These are phyloP conservation scores for Umbelopsis vinacea DNA, from an alignment of 192 early-diverging fungal genomes.

Conservation along the genomic window DNA sequence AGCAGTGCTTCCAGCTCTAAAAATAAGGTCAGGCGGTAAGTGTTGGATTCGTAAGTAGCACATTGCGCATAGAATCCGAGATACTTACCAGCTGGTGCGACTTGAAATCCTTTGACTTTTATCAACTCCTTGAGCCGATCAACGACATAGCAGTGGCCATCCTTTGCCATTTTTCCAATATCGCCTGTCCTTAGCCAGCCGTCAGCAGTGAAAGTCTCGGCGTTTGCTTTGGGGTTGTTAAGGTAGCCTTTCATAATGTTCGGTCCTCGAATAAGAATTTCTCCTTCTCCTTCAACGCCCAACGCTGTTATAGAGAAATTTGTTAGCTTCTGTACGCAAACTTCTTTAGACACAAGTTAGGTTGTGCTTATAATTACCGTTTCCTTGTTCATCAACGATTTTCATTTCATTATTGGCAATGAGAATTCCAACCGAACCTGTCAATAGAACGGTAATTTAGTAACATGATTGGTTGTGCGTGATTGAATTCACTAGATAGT, in stretches of 20 bases:
- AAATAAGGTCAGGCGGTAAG: not conserved
- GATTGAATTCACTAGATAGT: not conserved
- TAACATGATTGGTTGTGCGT: constrained; percentile 13
- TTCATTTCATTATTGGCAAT: constrained; percentile 49
- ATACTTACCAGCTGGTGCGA: constrained; percentile 63
- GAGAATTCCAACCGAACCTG: constrained; percentile 53
- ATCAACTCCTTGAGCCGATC: constrained; percentile 82
- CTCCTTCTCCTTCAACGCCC: constrained; percentile 50
- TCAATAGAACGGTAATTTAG: not conserved
- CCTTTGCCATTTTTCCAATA: constrained; percentile 55
- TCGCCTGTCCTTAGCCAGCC: constrained; percentile 65
- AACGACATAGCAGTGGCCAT: constrained; percentile 67
- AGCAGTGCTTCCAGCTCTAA: constrained; percentile 67
- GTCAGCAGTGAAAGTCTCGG: constrained; percentile 39
- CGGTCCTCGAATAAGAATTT: constrained; percentile 50
- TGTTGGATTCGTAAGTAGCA: not conserved
- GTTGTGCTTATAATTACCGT: constrained; percentile 35
- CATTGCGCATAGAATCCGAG: not conserved
- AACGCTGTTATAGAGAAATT: constrained; percentile 26
- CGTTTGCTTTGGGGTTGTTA: constrained; percentile 51
- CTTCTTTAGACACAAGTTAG: not conserved
- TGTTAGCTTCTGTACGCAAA: not conserved
- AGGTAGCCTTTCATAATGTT: constrained; percentile 59
- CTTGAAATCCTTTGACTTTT: constrained; percentile 80
- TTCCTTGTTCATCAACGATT: constrained; percentile 53